Evolutionary conservation across 2,329 filamentous ascomycete genomes (phyloP).

Genomic region (Sporothrix inflata): DNA sequence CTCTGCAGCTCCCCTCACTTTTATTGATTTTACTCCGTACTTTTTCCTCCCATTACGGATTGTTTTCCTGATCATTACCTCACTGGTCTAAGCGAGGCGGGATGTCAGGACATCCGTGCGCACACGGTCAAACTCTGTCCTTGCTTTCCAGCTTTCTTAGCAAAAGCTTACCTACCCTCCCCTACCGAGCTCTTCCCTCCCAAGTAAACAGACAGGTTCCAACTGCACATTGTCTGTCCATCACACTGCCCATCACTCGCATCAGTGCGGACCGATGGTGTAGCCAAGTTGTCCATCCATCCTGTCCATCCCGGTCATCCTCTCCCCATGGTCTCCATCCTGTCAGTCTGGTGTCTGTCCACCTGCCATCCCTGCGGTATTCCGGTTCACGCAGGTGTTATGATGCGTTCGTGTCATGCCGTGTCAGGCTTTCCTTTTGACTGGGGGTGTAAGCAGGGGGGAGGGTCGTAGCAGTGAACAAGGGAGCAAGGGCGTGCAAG

Average conservation of each 20-base stretch:
- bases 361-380: not conserved
- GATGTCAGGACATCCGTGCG: slow-evolving; percentile 7
- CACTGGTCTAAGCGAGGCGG: not conserved
- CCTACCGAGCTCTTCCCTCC: not conserved
- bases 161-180: not conserved
- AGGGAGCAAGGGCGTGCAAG: not conserved
- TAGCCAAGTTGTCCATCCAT: not conserved
- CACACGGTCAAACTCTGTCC: not conserved
- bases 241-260: not conserved
- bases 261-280: not conserved
- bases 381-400: not conserved
- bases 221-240: not conserved
- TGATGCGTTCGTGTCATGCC: slow-evolving; percentile 15
- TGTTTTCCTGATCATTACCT: not conserved
- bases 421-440: slow-evolving; percentile 9
- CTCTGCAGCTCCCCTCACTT: not conserved
- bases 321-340: not conserved
- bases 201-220: not conserved
- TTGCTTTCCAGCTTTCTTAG: not conserved
- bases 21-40: not conserved
- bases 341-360: not conserved
- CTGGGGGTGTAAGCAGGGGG: not conserved
- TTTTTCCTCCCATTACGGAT: not conserved
- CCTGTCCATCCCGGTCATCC: not conserved
- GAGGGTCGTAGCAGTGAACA: not conserved